A percentile compares a stretch with the other conserved stretches of the same genome.
phyloP scores from a whole-genome alignment of 1,284 basidiomycete species.

The Ceratobasidium sp. region DNA sequence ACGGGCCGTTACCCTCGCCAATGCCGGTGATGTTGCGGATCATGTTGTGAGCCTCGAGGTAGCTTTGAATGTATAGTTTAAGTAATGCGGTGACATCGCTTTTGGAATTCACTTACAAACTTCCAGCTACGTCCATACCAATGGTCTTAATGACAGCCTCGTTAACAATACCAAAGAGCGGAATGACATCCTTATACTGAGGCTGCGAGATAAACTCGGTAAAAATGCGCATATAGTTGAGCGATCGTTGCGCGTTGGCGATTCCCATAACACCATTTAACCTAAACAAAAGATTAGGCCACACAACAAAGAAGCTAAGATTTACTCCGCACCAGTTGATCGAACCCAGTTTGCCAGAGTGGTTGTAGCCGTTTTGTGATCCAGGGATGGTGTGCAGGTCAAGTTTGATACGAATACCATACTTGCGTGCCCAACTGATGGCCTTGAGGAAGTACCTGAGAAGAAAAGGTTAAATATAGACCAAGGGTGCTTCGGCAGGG shows the following conservation, averaged over 20 bases:
- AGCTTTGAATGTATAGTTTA: constrained; percentile 56
- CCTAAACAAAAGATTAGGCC: constrained; percentile 53
- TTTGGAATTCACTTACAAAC: constrained; percentile 45
- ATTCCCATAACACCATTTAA: constrained; percentile 78
- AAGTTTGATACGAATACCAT: constrained; percentile 86
- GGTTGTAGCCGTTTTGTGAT: constrained; percentile 58
- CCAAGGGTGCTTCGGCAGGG: constrained; percentile 41
- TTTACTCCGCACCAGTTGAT: constrained; percentile 65
- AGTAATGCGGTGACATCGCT: constrained; percentile 17
- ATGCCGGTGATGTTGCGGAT: constrained; percentile 76
- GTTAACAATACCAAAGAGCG: constrained; percentile 52
- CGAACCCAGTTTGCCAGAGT: constrained; percentile 70
- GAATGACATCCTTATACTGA: constrained; percentile 75
- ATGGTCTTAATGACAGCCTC: constrained; percentile 45
- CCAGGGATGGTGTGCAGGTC: constrained; percentile 73
- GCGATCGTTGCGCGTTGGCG: constrained; percentile 76
- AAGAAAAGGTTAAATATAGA: constrained; percentile 4
- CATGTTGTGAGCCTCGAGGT: constrained; percentile 73
- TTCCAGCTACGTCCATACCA: constrained; percentile 45
- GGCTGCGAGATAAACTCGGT: constrained; percentile 81
- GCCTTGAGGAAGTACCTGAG: constrained; percentile 72
- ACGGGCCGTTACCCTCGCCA: constrained; percentile 70
- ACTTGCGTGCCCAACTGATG: constrained; percentile 87
- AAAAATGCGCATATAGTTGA: constrained; percentile 75
- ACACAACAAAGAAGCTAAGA: neutral